Conservation (phyloP, 257 asterid genomes). For the Penstemon davidsonii region DNA sequence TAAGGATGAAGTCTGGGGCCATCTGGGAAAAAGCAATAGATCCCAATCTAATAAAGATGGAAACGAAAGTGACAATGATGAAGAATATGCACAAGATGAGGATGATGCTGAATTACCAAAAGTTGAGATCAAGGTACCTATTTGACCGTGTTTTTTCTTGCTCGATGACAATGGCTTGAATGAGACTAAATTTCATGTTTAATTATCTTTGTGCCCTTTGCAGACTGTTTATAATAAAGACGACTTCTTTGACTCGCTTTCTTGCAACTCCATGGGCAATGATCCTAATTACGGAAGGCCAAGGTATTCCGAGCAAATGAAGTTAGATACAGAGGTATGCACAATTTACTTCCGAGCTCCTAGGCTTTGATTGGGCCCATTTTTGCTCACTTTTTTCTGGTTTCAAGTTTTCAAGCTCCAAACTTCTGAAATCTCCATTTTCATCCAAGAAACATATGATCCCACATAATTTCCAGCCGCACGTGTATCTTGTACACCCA, state of each 20-base stretch:
- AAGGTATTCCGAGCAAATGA: constrained; percentile 89
- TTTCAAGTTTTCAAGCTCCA: not conserved
- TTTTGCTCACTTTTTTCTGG: not conserved
- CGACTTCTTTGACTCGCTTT: constrained; percentile 84
- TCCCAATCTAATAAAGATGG: constrained; percentile 52
- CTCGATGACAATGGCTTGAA: not conserved
- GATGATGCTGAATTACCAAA: constrained; percentile 55
- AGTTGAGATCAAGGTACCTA: constrained; percentile 59
- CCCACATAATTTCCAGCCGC: no score
- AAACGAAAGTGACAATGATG: constrained; percentile 56
- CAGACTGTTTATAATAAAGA: constrained; percentile 90
- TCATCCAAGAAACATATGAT: no score
- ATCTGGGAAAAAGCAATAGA: constrained; percentile 77
- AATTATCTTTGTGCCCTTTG: constrained; percentile 24
- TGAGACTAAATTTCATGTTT: not conserved
- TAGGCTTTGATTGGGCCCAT: not conserved
- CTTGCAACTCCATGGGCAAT: constrained; percentile 54
- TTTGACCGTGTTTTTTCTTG: not conserved
- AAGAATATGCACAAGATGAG: constrained; percentile 52
- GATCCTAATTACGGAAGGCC: constrained; percentile 67
- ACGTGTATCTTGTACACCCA: no score
- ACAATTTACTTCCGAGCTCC: not conserved
- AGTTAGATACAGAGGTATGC: constrained; percentile 86
- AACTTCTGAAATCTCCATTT: no score
- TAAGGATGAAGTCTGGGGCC: constrained; percentile 98